A percentile compares a stretch with the other conserved stretches of the same genome.
Evolutionary conservation across 116 monocot species (phyloP).

Genomic region (Trichopus zeylanicus): DNA sequence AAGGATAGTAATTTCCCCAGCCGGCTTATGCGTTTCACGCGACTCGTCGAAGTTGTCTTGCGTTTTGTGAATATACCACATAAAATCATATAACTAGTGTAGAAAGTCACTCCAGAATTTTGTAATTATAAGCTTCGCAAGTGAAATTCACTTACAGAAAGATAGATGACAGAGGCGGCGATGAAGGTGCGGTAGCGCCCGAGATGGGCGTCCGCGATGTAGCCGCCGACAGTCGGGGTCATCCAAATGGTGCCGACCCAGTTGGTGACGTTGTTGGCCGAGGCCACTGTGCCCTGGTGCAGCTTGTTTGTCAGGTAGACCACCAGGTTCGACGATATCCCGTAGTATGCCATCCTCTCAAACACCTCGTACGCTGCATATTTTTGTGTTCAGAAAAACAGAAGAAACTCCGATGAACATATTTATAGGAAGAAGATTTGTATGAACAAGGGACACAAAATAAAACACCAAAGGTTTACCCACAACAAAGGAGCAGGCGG

Average conservation of each 20-base stretch:
- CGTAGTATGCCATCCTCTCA: slow-evolving; percentile 40
- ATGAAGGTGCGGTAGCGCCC: slow-evolving; percentile 36
- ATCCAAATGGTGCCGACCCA: slow-evolving; percentile 36
- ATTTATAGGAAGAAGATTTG: too few relatives aligned
- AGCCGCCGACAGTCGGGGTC: slow-evolving; percentile 28
- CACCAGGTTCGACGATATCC: slow-evolving; percentile 27
- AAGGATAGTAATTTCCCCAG: too few relatives aligned
- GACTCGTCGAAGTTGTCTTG: too few relatives aligned
- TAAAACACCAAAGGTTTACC: too few relatives aligned
- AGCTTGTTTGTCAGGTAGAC: slow-evolving; percentile 23
- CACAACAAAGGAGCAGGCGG: too few relatives aligned
- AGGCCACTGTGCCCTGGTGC: slow-evolving; percentile 15
- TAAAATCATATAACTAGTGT: background rate
- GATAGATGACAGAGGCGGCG: slow-evolving; percentile 19
- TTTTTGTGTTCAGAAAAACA: too few relatives aligned
- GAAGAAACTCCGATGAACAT: too few relatives aligned
- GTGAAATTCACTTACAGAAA: slow-evolving; percentile 14
- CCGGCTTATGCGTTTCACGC: too few relatives aligned
- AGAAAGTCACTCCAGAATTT: background rate
- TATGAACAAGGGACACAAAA: too few relatives aligned
- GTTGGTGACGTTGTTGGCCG: slow-evolving; percentile 32
- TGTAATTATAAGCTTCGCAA: too few relatives aligned
- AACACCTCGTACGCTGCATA: slow-evolving; percentile 31
- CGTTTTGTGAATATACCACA: too few relatives aligned
- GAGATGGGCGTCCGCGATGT: slow-evolving; percentile 30